phyloP scores from a whole-genome alignment of 2,329 filamentous ascomycete species.

The Fusarium fracticaudum region DNA sequence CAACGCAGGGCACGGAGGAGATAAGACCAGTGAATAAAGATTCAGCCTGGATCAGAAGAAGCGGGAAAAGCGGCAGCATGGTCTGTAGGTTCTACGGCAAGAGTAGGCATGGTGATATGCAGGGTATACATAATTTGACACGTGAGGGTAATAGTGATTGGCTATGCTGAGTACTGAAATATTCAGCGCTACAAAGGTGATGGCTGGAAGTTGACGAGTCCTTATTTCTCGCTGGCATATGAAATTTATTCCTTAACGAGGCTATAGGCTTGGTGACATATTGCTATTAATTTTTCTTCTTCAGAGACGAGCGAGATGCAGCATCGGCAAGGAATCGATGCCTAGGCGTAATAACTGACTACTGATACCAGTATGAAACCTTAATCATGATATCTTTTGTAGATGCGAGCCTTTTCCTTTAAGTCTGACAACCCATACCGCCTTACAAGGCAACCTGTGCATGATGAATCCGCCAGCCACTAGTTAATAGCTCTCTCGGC shows the following conservation, averaged over 20 bases:
- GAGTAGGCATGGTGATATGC: neutral
- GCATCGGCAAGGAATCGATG: no score
- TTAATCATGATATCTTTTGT: fast-evolving
- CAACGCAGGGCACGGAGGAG: no score
- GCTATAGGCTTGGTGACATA: fast-evolving
- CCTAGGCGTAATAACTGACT: fast-evolving
- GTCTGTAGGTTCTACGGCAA: neutral
- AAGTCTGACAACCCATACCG: no score
- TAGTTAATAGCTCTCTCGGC: no score
- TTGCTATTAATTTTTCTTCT: neutral
- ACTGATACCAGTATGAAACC: no score
- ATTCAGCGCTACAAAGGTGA: fast-evolving
- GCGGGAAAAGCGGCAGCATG: neutral
- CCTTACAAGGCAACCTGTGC: neutral
- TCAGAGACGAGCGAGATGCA: neutral
- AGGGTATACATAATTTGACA: neutral
- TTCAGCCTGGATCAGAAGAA: fast-evolving
- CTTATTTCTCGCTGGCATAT: fast-evolving
- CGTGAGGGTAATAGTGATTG: neutral
- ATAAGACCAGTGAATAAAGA: neutral
- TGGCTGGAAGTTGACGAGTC: neutral
- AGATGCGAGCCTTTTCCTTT: fast-evolving
- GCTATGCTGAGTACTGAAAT: neutral
- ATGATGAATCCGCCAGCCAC: neutral
- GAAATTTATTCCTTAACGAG: fast-evolving